phyloP scores from a whole-genome alignment of 2,329 filamentous ascomycete species.

The Trichophyton benhamiae region DNA sequence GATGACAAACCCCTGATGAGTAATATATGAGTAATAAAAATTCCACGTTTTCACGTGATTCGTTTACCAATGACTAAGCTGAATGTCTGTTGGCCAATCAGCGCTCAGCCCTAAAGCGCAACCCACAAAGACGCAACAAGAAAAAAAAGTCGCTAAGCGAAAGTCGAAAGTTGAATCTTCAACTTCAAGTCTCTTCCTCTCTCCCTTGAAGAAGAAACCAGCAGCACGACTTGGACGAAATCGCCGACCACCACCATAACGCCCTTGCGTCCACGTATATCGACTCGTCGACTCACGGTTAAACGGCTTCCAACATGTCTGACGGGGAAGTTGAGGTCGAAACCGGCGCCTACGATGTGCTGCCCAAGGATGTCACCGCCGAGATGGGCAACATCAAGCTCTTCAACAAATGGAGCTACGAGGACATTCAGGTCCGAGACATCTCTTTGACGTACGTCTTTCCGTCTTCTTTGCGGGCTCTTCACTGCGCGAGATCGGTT shows the following conservation, averaged over 20 bases:
- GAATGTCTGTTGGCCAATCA: conserved; percentile 13
- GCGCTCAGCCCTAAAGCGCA: conserved; percentile 26
- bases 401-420: conserved; percentile 98
- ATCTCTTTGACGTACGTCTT: conserved; percentile 94
- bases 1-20: not conserved
- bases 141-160: conserved; percentile 28
- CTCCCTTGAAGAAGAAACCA: conserved; percentile 16
- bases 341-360: conserved; percentile 57
- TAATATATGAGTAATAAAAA: not conserved
- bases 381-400: conserved; percentile 91
- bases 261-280: conserved; percentile 23
- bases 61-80: not conserved
- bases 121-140: conserved; percentile 21
- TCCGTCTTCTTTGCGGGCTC: not conserved
- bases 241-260: conserved; percentile 21
- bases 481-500: not conserved
- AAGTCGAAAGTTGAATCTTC: conserved; percentile 28
- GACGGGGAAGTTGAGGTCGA: conserved; percentile 84
- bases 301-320: conserved; percentile 59
- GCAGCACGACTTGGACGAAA: conserved; percentile 22
- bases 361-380: conserved; percentile 82
- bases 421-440: conserved; percentile 98
- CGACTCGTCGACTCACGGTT: conserved; percentile 28
- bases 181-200: conserved; percentile 19
- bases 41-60: conserved; percentile 4